phyloP scores from a whole-genome alignment of 108 stramenopile genomes.

The Skeletonema costatum region DNA sequence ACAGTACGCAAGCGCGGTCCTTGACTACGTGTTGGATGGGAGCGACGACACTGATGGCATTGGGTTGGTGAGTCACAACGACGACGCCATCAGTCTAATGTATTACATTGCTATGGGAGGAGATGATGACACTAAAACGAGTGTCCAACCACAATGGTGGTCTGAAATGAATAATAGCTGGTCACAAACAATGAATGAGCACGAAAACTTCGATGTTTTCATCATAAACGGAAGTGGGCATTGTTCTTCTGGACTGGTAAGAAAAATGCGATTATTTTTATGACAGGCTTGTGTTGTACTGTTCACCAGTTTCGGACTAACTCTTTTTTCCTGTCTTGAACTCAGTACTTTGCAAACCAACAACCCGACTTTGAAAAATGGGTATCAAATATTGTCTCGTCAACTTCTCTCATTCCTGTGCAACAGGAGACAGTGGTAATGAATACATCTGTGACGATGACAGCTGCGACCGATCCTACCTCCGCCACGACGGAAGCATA shows the following conservation, averaged over 20 bases:
- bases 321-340: background rate
- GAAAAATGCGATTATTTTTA: background rate
- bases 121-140: background rate
- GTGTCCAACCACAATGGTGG: constrained; percentile 27
- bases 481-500: background rate
- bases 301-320: background rate
- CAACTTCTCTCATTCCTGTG: background rate
- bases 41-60: constrained; percentile 40
- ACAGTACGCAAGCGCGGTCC: constrained; percentile 33
- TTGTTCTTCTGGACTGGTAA: constrained; percentile 51
- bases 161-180: constrained; percentile 32
- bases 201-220: constrained; percentile 50
- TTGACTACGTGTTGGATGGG: constrained; percentile 45
- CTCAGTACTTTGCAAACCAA: constrained; percentile 24
- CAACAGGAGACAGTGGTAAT: background rate
- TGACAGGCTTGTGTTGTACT: background rate
- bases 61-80: constrained; percentile 47
- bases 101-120: constrained; percentile 55
- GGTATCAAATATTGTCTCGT: constrained; percentile 20
- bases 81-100: constrained; percentile 40
- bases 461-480: background rate
- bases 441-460: constrained; percentile 12
- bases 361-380: constrained; percentile 47
- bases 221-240: constrained; percentile 48
- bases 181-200: constrained; percentile 18